Evolutionary conservation across 495 filamentous ascomycete species (phyloP), one percentile per base, ranked within the genome.

Genomic region (Aspergillus cavernicola): DNA sequence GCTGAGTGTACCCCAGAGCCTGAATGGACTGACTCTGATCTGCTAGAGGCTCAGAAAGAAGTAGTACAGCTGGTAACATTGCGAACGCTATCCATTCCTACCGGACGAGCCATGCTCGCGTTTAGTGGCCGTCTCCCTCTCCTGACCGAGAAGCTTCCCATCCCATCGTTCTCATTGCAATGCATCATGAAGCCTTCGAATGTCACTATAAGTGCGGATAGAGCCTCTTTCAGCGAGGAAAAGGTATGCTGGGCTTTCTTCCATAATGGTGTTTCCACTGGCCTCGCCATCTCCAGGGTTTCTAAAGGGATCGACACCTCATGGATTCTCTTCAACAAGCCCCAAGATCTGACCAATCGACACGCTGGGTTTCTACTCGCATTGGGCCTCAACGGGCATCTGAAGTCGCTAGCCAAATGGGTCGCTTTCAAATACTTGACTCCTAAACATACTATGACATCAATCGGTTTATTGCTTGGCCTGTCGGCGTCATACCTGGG

Each of bases 221-320:
- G 89, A 59, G 77, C 70, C 18, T 72, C 83, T 1, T 95, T 92
- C 58, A 89, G 86, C 0, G 93, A 99, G 68, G 93, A 99, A 66
- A 97, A 95, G 71, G 86, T 93, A 15, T 87, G 85, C 65, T 99
- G 93, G 93, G 93, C 92, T 0, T 99, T 96, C 69, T 98, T 99
- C 73, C 92, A 99, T 70, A 87, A 91, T 52, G 93, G 93, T 28
- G 93, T 95, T 18, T 84, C 92, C 5, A 87, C 87, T 11, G 93
- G 92, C 8, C 74, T 99, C 42, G 89, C 88, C 29, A 95, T 97
- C 44, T 95, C 95, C 1, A 86, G 84, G 22, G 79, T 90, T 28
- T 93, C 92, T 0, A 91, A 89, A 66, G 90, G 91, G 6, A 96
- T 99, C 53, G 93, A 99, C 59, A 96, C 91, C 2, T 96, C 91